These are phyloP conservation scores for Aquilaria malaccensis DNA, from an alignment of 345 rosid genomes.

Conservation along the genomic window DNA sequence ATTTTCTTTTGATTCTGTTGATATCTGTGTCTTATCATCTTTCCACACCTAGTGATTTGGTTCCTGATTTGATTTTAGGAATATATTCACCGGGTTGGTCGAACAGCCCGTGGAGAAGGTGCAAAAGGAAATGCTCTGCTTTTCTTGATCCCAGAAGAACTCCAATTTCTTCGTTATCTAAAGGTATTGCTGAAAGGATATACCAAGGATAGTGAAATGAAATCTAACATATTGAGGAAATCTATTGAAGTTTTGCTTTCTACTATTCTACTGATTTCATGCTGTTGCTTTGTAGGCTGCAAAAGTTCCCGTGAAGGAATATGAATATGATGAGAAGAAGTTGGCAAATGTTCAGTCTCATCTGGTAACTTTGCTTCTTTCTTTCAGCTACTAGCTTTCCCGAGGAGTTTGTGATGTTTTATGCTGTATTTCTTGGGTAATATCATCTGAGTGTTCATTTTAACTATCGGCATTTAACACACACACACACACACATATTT, in stretches of 20 bases:
- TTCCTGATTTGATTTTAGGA: conserved; percentile 45
- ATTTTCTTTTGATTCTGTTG: neutral
- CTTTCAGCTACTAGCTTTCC: neutral
- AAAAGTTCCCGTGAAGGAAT: conserved; percentile 89
- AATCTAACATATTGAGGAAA: neutral
- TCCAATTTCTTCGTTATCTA: conserved; percentile 78
- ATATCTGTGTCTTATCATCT: conserved; percentile 2
- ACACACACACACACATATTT: too few relatives aligned
- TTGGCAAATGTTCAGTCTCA: conserved; percentile 74
- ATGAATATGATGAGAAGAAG: conserved; percentile 76
- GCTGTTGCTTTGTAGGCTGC: conserved; percentile 44
- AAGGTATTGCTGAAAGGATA: conserved; percentile 40
- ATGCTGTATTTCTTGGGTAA: too few relatives aligned
- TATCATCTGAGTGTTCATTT: too few relatives aligned
- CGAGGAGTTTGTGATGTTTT: too few relatives aligned
- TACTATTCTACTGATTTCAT: conserved; percentile 1
- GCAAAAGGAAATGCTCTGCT: conserved; percentile 91
- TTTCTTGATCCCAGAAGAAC: conserved; percentile 89
- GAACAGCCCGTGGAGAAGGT: conserved; percentile 99
- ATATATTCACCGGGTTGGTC: conserved; percentile 97
- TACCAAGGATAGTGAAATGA: neutral
- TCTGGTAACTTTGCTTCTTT: conserved; percentile 45
- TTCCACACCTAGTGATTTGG: conserved; percentile 5
- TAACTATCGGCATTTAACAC: too few relatives aligned
- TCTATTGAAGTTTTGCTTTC: neutral